Evolutionary conservation across 1,139 yeast species (phyloP), one percentile per base, ranked within the genome.

Genomic region (Candida dubliniensis): DNA sequence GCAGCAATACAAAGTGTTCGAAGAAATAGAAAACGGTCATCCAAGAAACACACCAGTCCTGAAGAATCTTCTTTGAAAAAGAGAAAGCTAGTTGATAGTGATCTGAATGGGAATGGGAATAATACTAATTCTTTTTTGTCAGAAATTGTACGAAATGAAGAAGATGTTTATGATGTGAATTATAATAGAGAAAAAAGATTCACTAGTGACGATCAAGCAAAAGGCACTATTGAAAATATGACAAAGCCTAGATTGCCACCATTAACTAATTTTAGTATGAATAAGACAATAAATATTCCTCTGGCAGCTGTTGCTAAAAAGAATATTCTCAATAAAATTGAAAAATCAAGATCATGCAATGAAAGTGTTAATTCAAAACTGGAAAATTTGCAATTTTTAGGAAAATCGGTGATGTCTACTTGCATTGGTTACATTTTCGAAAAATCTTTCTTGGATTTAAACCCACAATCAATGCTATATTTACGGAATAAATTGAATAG

Each of bases 1-100:
- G 96, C 96, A 2, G 98, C 96, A 0, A 85, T 93, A 25, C 99
- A 93, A 50, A 71, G 77, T 49, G 79, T 71, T 2, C 52, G 79
- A 38, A 56, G 79, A 41, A 74, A 74, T 51, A 54, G 79, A 18
- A 74, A 74, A 48, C 50, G 79, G 44, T 65, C 72, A 13, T 61
- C 70, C 30, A 68, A 71, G 47, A 60, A 57, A 37, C 49, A 55
- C 32, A 14, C 47, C 11, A 41, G 35, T 14, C 34, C 32, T 9
- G 14, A 29, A 31, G 14, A 27, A 8, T 18, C 13, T 3, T 14
- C 13, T 7, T n/a, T 15, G 14, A 38, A 38, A 15, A 38, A 26
- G 26, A 31, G 8, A 9, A 31, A 26, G 14, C 5, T 38, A 24
- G 36, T 25, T 12, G 36, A 25, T 24, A 23, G 9, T 6, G 34